Evolutionary conservation across 1,284 basidiomycete genomes (phyloP).

Genomic region (Puccinia polysora): DNA sequence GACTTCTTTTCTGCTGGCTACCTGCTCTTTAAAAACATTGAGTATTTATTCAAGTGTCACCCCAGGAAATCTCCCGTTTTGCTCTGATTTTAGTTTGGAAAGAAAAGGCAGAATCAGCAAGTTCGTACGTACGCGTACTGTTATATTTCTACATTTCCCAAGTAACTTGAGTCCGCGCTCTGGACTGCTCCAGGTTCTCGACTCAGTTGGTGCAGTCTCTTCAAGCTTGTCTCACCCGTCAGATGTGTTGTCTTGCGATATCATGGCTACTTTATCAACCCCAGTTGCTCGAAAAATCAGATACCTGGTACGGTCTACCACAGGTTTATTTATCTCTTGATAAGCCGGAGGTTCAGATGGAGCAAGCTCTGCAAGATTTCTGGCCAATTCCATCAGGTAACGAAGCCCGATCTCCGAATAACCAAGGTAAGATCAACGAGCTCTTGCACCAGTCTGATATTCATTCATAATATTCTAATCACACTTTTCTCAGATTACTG

Average conservation of each 20-base stretch:
- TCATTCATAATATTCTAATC: not conserved
- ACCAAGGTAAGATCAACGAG: slow-evolving; percentile 14
- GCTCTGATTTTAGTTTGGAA: slow-evolving; percentile 21
- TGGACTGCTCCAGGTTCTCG: not conserved
- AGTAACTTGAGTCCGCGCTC: not conserved
- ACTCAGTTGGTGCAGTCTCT: not conserved
- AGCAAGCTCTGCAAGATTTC: slow-evolving; percentile 20
- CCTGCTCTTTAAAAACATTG: not conserved
- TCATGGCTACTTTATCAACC: slow-evolving; percentile 18
- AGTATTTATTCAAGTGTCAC: not conserved
- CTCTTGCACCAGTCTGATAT: not conserved
- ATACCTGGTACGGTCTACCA: not conserved
- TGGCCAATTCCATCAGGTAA: slow-evolving; percentile 12
- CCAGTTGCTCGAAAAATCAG: not conserved
- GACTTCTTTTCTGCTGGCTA: not conserved
- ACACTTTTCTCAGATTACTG: not conserved
- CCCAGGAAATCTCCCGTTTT: not conserved
- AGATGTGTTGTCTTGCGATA: slow-evolving; percentile 11
- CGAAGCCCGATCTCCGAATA: slow-evolving; percentile 10
- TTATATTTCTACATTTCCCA: not conserved
- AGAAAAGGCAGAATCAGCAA: slow-evolving; percentile 6
- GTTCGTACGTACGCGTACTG: not conserved
- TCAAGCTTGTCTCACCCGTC: not conserved
- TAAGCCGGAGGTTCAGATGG: slow-evolving; percentile 19
- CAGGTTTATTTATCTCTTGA: slow-evolving; percentile 21